phyloP scores from a whole-genome alignment of 306 rosid genomes.

The Ziziphus jujuba region DNA sequence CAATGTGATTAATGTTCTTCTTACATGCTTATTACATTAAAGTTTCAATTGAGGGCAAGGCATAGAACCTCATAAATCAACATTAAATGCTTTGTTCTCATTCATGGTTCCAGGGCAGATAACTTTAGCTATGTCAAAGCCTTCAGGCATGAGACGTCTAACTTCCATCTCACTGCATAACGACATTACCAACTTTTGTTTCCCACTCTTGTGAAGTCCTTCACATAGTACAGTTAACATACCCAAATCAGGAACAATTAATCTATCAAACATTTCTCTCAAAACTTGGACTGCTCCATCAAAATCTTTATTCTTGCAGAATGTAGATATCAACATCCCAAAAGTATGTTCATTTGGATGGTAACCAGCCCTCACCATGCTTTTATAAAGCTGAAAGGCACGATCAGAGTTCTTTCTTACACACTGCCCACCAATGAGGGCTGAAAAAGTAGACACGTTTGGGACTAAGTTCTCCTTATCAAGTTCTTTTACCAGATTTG shows the following conservation, averaged over 20 bases:
- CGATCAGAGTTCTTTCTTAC: constrained; percentile 58
- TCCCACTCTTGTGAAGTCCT: constrained; percentile 58
- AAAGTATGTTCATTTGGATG: constrained; percentile 56
- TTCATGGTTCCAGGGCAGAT: constrained; percentile 12
- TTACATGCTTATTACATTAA: not conserved
- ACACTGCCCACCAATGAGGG: constrained; percentile 70
- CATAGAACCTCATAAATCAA: not conserved
- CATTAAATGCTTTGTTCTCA: constrained; percentile 4
- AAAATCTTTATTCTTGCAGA: constrained; percentile 63
- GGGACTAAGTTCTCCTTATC: constrained; percentile 61
- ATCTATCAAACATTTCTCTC: constrained; percentile 66
- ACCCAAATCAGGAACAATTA: constrained; percentile 43
- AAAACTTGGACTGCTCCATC: constrained; percentile 69
- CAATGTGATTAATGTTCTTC: no score
- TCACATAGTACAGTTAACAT: constrained; percentile 46
- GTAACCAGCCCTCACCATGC: constrained; percentile 70
- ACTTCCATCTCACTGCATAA: constrained; percentile 37
- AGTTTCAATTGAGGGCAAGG: not conserved
- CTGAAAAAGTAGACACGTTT: constrained; percentile 72
- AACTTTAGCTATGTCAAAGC: constrained; percentile 38
- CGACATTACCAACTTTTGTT: constrained; percentile 35
- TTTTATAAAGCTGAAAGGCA: constrained; percentile 62
- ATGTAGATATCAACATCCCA: constrained; percentile 48
- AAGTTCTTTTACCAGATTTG: constrained; percentile 62
- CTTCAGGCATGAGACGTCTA: constrained; percentile 25